phyloP scores from a whole-genome alignment of 164 flowering plant species.

The Sextonia rubra region DNA sequence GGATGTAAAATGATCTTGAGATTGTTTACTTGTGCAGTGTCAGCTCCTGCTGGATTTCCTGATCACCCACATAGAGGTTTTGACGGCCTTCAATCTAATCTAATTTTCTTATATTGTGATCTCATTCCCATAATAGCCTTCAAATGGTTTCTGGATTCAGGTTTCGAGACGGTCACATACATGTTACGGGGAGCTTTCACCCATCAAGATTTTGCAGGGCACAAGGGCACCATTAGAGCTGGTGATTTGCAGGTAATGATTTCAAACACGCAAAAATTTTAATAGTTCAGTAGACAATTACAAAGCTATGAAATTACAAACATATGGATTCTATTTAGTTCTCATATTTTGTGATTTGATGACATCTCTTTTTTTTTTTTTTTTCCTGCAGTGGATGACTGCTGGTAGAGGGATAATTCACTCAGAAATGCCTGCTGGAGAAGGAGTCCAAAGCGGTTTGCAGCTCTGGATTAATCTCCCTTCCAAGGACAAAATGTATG shows the following conservation, averaged over 20 bases:
- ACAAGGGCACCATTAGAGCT: constrained; percentile 65
- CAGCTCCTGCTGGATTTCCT: constrained; percentile 93
- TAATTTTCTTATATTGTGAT: neutral
- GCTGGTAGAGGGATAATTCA: constrained; percentile 93
- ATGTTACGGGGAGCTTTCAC: constrained; percentile 77
- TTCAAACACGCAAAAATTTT: neutral
- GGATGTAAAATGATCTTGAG: neutral
- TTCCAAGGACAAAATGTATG: constrained; percentile 76
- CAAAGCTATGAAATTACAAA: neutral
- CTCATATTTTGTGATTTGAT: neutral
- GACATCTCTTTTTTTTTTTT: neutral
- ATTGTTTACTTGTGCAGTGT: constrained; percentile 38
- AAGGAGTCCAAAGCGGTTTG: constrained; percentile 58
- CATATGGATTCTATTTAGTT: neutral
- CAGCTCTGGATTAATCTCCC: constrained; percentile 93
- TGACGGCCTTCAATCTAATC: neutral
- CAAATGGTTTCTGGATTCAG: constrained; percentile 22
- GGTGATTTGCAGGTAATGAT: constrained; percentile 77
- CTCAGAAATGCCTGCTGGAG: constrained; percentile 86
- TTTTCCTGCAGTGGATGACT: constrained; percentile 80
- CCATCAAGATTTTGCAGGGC: constrained; percentile 91
- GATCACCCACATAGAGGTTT: constrained; percentile 95
- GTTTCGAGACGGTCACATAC: constrained; percentile 89
- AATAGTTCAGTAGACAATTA: neutral
- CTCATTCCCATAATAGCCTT: neutral